These are phyloP conservation scores for Ilyonectria robusta DNA, from an alignment of 2,329 filamentous ascomycete genomes.

Conservation along the genomic window DNA sequence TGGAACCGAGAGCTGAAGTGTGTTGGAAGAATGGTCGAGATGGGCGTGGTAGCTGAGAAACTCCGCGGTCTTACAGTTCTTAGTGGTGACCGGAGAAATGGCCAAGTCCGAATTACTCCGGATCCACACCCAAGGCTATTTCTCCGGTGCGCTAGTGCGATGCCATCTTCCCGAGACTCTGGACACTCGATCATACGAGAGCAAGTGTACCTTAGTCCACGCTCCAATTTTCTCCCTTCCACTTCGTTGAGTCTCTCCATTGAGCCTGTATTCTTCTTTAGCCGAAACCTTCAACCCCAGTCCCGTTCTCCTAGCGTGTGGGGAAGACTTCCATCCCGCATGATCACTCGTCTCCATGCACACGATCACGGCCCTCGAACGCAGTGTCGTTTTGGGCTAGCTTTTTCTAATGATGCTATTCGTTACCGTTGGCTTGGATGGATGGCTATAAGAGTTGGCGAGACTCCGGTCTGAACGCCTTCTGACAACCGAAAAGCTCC, in stretches of 20 bases:
- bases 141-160: not conserved
- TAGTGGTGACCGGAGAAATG: not conserved
- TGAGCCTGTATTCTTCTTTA: not conserved
- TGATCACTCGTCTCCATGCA: not conserved
- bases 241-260: not conserved
- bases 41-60: not conserved
- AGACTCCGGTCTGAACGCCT: not conserved
- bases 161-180: not conserved
- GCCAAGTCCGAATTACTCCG: conserved; percentile 3
- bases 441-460: conserved; percentile 3
- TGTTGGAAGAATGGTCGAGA: not conserved
- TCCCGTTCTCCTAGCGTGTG: not conserved
- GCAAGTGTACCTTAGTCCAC: not conserved
- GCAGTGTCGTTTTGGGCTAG: not conserved
- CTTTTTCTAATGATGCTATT: not conserved
- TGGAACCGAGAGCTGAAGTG: not conserved
- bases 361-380: not conserved
- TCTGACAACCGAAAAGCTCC: not conserved
- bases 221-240: not conserved
- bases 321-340: conserved; percentile 15
- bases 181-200: not conserved
- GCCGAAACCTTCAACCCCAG: not conserved
- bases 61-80: not conserved
- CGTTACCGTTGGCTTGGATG: not conserved
- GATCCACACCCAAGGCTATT: not conserved